Evolutionary conservation across 2,329 filamentous ascomycete genomes (phyloP).

Genomic region (Stagonosporopsis vannaccii): DNA sequence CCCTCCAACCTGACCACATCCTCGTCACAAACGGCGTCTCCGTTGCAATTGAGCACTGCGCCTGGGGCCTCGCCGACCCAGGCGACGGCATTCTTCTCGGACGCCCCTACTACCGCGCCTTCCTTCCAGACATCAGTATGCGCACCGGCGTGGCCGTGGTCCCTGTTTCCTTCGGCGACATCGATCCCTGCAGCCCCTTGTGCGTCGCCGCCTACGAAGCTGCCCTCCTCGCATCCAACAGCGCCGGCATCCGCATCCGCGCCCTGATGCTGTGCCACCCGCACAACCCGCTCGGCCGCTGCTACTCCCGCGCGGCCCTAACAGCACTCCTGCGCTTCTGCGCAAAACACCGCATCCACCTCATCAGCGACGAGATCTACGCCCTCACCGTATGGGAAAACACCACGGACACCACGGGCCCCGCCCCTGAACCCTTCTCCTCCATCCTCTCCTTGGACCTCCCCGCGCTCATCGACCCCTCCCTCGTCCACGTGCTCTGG

Average conservation of each 20-base stretch:
- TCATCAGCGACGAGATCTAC: conserved; percentile 67
- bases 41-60: conserved; percentile 52
- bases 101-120: conserved; percentile 59
- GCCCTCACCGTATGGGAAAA: conserved; percentile 58
- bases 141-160: conserved; percentile 55
- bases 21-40: conserved; percentile 53
- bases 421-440: conserved; percentile 23
- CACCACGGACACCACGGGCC: conserved; percentile 46
- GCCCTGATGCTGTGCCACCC: conserved; percentile 61
- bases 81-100: conserved; percentile 54
- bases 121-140: conserved; percentile 55
- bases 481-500: conserved; percentile 60
- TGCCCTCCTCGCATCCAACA: conserved; percentile 48
- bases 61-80: conserved; percentile 52
- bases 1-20: conserved; percentile 46
- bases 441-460: conserved; percentile 28
- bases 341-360: conserved; percentile 58
- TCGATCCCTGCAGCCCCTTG: conserved; percentile 54
- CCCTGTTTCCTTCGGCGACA: conserved; percentile 54
- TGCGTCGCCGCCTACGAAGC: conserved; percentile 57
- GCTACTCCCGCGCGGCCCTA: conserved; percentile 51
- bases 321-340: conserved; percentile 58
- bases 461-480: conserved; percentile 56
- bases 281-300: conserved; percentile 56
- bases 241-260: conserved; percentile 52